Conservation (phyloP, 2,329 filamentous ascomycete species). For the Neonectria neomacrospora region DNA sequence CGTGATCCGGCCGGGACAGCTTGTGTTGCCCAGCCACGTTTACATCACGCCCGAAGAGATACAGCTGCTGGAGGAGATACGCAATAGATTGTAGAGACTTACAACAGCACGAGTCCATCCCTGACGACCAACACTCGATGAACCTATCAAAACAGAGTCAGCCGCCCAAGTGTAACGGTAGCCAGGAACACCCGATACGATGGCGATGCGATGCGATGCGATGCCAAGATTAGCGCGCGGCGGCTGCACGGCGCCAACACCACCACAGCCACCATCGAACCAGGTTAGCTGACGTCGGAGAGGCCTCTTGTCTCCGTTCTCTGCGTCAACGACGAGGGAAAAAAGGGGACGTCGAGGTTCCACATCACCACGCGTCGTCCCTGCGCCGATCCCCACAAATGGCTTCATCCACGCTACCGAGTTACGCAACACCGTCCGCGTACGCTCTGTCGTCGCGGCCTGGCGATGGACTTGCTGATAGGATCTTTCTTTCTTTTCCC, state of each 20-base stretch:
- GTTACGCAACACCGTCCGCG: constrained; percentile 23
- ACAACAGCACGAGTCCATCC: not conserved
- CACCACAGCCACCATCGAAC: not conserved
- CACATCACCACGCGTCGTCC: constrained; percentile 12
- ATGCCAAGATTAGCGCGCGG: constrained; percentile 3
- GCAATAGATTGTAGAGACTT: constrained; percentile 45
- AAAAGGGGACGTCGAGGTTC: constrained; percentile 14
- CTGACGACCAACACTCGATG: not conserved
- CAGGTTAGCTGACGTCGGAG: constrained; percentile 7
- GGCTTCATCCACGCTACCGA: constrained; percentile 21
- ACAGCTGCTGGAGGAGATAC: constrained; percentile 50
- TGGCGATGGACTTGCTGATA: not conserved
- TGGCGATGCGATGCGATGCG: not conserved
- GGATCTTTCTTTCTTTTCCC: not conserved
- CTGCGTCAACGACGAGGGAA: not conserved
- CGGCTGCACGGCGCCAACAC: not conserved
- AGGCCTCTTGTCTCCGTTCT: not conserved
- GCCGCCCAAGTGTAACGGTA: not conserved
- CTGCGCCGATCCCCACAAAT: constrained; percentile 18
- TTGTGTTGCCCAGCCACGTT: constrained; percentile 50
- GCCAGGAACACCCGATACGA: constrained; percentile 5
- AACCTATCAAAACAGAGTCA: not conserved
- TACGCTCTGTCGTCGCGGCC: not conserved
- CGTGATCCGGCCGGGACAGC: constrained; percentile 49
- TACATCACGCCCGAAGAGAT: constrained; percentile 53